Conservation (phyloP, 2,329 filamentous ascomycete species). For the Monilinia fructicola region DNA sequence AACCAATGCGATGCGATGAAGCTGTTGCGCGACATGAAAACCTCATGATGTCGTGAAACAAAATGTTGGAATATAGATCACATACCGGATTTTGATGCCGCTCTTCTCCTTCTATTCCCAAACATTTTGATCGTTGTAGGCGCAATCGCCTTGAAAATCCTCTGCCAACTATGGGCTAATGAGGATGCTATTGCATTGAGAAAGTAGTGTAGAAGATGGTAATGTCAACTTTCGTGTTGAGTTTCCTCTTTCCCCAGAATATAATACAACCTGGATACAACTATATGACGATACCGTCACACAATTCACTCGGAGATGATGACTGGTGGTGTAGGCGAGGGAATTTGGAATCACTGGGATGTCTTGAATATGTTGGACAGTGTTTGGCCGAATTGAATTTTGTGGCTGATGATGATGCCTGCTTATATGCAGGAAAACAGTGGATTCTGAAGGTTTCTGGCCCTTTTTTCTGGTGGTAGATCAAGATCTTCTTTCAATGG, state of each 20-base stretch:
- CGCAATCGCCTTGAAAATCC: no score
- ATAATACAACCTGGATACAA: neutral
- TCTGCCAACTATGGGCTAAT: conserved; percentile 40
- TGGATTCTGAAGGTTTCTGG: neutral
- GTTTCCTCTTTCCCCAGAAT: neutral
- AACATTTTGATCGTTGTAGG: conserved; percentile 37
- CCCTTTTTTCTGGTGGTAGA: no score
- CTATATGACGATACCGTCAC: neutral
- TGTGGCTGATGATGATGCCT: conserved; percentile 7
- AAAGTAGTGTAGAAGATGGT: conserved; percentile 22
- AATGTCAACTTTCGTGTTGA: neutral
- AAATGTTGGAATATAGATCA: conserved; percentile 29
- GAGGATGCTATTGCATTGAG: conserved; percentile 38
- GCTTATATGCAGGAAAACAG: conserved; percentile 14
- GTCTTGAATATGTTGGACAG: no score
- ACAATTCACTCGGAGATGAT: conserved; percentile 6
- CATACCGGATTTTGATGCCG: conserved; percentile 47
- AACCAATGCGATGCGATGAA: conserved; percentile 17
- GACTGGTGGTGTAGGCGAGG: conserved; percentile 27
- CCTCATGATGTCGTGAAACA: neutral
- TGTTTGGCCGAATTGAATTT: neutral
- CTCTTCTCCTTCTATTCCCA: conserved; percentile 41
- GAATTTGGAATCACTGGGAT: neutral
- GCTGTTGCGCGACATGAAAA: conserved; percentile 13
- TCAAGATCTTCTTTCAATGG: no score